Percentiles rank a stretch among this genome's conserved stretches.
Conservation (phyloP, 2,329 filamentous ascomycete genomes). For the Sporothrix dimorphospora region DNA sequence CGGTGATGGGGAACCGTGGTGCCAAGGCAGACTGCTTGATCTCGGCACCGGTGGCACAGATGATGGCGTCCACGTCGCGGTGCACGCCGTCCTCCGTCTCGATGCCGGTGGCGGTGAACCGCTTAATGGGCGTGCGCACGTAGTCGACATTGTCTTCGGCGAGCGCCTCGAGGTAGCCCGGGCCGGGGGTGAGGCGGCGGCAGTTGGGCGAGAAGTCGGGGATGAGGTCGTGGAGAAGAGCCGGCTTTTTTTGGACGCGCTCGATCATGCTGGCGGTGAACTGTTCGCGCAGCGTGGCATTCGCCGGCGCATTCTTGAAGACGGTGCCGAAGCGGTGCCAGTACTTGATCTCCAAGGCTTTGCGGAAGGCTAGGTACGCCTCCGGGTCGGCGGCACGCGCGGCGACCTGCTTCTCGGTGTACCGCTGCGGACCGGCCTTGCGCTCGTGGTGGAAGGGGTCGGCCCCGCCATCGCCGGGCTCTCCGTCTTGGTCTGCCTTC, state of each 20-base stretch:
- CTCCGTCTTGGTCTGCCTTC: background rate
- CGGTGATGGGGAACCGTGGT: slow-evolving; percentile 62
- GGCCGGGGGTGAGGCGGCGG: slow-evolving; percentile 66
- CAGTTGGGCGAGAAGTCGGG: slow-evolving; percentile 68
- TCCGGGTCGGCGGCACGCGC: slow-evolving; percentile 62
- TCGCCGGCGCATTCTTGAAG: slow-evolving; percentile 57
- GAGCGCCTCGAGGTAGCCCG: slow-evolving; percentile 68
- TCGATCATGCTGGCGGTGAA: slow-evolving; percentile 58
- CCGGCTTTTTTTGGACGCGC: slow-evolving; percentile 57
- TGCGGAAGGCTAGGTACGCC: slow-evolving; percentile 63
- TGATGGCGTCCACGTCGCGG: slow-evolving; percentile 64
- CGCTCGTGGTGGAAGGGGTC: slow-evolving; percentile 17
- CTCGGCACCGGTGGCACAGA: slow-evolving; percentile 71
- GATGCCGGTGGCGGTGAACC: slow-evolving; percentile 63
- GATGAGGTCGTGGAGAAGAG: slow-evolving; percentile 58
- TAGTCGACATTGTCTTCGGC: slow-evolving; percentile 64
- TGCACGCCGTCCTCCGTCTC: slow-evolving; percentile 60
- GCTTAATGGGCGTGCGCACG: slow-evolving; percentile 58
- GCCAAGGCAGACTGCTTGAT: slow-evolving; percentile 49
- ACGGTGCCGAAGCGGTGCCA: slow-evolving; percentile 61
- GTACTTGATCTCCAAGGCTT: slow-evolving; percentile 61
- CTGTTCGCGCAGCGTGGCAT: slow-evolving; percentile 50
- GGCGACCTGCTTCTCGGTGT: slow-evolving; percentile 55
- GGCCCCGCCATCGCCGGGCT: background rate
- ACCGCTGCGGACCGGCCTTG: slow-evolving; percentile 51